A percentile compares a stretch with the other conserved stretches of the same genome.
These are phyloP conservation scores for Debaryomyces maramus DNA, from an alignment of 805 yeast species.

Conservation along the genomic window DNA sequence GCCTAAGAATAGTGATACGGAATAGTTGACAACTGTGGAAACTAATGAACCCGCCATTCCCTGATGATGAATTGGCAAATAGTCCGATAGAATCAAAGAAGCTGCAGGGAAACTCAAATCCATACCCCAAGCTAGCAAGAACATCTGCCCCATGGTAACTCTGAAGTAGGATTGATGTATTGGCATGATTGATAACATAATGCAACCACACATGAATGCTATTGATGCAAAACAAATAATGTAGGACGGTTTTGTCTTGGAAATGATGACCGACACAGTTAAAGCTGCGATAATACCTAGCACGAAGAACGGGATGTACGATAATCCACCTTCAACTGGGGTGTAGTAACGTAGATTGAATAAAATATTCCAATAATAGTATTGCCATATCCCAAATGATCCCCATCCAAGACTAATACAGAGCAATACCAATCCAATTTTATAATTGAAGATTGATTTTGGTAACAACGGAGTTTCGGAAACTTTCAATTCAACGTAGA, in stretches of 20 bases:
- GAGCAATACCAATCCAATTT: conserved; percentile 48
- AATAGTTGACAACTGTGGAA: conserved; percentile 68
- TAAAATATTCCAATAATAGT: conserved; percentile 55
- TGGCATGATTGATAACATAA: conserved; percentile 57
- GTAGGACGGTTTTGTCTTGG: conserved; percentile 48
- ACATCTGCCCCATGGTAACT: conserved; percentile 54
- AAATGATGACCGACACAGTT: conserved; percentile 48
- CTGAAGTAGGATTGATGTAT: conserved; percentile 60
- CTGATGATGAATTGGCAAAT: conserved; percentile 62
- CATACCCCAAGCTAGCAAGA: conserved; percentile 70
- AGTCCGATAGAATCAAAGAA: conserved; percentile 58
- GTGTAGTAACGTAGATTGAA: conserved; percentile 50
- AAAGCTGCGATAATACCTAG: conserved; percentile 59
- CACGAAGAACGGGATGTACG: conserved; percentile 47
- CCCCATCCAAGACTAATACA: conserved; percentile 72
- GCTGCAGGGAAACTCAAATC: conserved; percentile 78
- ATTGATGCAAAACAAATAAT: conserved; percentile 51
- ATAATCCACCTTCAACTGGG: conserved; percentile 35
- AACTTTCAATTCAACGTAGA: conserved; percentile 46
- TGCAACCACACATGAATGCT: conserved; percentile 55
- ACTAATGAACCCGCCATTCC: conserved; percentile 79
- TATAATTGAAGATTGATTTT: conserved; percentile 41
- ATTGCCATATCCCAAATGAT: conserved; percentile 73
- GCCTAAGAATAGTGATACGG: conserved; percentile 70
- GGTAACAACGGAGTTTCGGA: conserved; percentile 57